phyloP scores from a whole-genome alignment of 1,139 yeast genomes.

The Hyphopichia buzzinii region DNA sequence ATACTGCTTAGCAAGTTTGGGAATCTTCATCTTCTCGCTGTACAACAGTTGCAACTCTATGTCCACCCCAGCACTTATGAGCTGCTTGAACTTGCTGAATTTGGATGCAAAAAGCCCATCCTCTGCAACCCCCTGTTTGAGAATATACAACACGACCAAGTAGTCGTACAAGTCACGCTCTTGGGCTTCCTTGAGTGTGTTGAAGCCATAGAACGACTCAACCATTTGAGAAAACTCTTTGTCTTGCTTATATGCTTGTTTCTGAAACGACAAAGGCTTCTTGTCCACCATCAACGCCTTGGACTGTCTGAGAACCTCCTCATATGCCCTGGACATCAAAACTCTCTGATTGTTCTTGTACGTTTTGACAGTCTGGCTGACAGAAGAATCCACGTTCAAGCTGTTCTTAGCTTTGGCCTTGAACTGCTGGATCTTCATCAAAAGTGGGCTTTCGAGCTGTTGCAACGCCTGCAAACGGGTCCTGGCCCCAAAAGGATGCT shows the following conservation, averaged over 20 bases:
- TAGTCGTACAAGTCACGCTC: constrained; percentile 1
- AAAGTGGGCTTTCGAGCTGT: neutral
- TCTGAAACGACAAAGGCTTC: neutral
- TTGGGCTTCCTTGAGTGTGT: neutral
- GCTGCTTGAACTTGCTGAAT: neutral
- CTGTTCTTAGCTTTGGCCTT: neutral
- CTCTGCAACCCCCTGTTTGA: neutral
- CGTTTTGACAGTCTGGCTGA: neutral
- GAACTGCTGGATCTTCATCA: neutral
- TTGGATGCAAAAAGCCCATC: neutral
- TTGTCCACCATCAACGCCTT: neutral
- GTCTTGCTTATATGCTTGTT: neutral
- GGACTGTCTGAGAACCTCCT: neutral
- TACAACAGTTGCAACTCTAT: neutral
- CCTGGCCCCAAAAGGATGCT: neutral
- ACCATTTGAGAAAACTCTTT: neutral
- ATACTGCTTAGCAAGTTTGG: neutral
- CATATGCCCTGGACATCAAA: neutral
- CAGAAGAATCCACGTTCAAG: neutral
- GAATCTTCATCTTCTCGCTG: neutral
- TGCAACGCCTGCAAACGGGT: constrained; percentile 1
- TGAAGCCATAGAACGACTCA: neutral
- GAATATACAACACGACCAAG: constrained; percentile 1
- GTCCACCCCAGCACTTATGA: neutral
- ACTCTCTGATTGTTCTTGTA: neutral